These are phyloP conservation scores for Abelmoschus esculentus DNA, from an alignment of 345 rosid genomes.

Conservation along the genomic window DNA sequence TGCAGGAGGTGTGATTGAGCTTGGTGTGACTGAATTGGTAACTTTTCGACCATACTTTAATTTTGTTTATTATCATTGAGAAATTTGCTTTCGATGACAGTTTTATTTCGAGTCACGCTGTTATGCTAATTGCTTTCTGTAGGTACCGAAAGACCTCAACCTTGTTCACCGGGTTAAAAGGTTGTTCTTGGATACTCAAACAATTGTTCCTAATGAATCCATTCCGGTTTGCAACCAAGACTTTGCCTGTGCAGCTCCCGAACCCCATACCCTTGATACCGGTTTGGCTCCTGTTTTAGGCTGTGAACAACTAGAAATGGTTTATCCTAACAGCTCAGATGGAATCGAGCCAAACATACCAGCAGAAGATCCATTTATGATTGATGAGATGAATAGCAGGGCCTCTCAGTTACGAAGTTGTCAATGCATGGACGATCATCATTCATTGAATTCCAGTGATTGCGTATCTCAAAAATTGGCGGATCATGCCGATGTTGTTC, in stretches of 20 bases:
- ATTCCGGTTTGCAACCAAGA: conserved; percentile 19
- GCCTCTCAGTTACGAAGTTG: conserved; percentile 66
- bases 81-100: background rate
- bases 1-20: conserved; percentile 70
- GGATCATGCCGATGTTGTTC: background rate
- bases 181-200: conserved; percentile 44
- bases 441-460: too few species aligned
- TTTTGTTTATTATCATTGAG: background rate
- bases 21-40: conserved; percentile 83
- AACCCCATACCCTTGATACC: conserved; percentile 24
- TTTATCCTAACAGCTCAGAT: conserved; percentile 40
- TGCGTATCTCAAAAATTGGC: too few species aligned
- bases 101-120: conserved; percentile 15
- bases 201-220: conserved; percentile 23
- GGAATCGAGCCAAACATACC: conserved; percentile 35
- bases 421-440: conserved; percentile 48
- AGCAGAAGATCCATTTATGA: conserved; percentile 52
- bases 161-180: conserved; percentile 50
- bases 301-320: conserved; percentile 31
- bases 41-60: background rate
- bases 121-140: conserved; percentile 8
- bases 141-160: conserved; percentile 71
- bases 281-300: conserved; percentile 29
- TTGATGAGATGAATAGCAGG: conserved; percentile 42
- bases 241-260: conserved; percentile 20